Evolutionary conservation across 2,329 filamentous ascomycete genomes (phyloP).

Genomic region (Hypoxylon sp.): DNA sequence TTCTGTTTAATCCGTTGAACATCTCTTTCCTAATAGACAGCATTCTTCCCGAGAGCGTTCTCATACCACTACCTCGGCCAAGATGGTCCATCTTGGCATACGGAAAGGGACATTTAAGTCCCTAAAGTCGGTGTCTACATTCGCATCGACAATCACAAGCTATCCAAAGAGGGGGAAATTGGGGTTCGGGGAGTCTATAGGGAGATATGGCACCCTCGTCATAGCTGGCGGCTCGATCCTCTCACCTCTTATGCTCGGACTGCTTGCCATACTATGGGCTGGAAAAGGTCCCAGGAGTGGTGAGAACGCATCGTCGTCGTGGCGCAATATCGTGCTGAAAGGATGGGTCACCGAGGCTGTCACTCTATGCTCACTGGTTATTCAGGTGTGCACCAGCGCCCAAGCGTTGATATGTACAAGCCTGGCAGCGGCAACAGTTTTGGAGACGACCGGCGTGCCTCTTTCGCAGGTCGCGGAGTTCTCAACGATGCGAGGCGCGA

Average conservation of each 20-base stretch:
- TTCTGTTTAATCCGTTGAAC: background rate
- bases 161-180: slow-evolving; percentile 14
- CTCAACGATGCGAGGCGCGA: slow-evolving; percentile 42
- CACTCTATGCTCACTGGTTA: slow-evolving; percentile 42
- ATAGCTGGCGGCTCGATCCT: slow-evolving; percentile 37
- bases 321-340: slow-evolving; percentile 43
- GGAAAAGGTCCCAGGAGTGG: slow-evolving; percentile 35
- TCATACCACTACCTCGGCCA: background rate
- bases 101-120: slow-evolving; percentile 17
- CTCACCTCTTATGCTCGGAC: slow-evolving; percentile 38
- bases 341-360: slow-evolving; percentile 40
- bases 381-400: slow-evolving; percentile 37
- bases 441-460: slow-evolving; percentile 45
- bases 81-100: slow-evolving; percentile 10
- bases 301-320: slow-evolving; percentile 25
- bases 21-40: background rate
- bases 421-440: slow-evolving; percentile 41
- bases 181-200: slow-evolving; percentile 29
- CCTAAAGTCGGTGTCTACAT: slow-evolving; percentile 11
- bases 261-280: slow-evolving; percentile 42
- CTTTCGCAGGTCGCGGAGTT: slow-evolving; percentile 45
- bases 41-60: background rate
- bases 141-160: slow-evolving; percentile 8
- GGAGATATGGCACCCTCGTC: slow-evolving; percentile 31
- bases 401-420: slow-evolving; percentile 45